Evolutionary conservation across 352 stramenopile genomes (phyloP), one percentile per base, ranked within the genome.

Genomic region (Pythium aquatile): DNA sequence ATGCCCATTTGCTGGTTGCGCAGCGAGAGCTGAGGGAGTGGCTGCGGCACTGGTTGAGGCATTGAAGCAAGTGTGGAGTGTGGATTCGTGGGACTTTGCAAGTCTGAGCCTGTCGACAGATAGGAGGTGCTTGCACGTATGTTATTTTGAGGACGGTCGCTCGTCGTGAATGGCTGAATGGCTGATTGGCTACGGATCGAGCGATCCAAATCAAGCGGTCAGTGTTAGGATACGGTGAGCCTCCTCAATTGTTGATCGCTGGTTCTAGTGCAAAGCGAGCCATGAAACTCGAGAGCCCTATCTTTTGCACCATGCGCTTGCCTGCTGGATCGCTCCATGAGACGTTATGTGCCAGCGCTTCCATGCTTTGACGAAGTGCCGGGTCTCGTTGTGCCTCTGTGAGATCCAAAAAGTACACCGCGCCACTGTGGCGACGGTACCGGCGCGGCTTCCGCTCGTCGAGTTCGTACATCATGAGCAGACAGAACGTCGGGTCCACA

Each of bases 221-320:
- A 29, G 32, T 30, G 26, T 30, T 32, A 20, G 29, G 30, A 11
- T 60, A 37, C 35, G 16, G 8, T 47, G n/a, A 14, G n/a, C 29
- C 2, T 20, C 6, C 17, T 67, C 60, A 82, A 51, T 73, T 83
- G 17, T 70, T 78, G 29, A 76, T 75, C 7, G 77, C 77, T 35
- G 66, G 65, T 35, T 80, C 72, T 4, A 75, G 44, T 3, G 65
- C 70, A 37, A 93, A 93, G 11, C 57, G 55, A 30, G 73, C 55
- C 73, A 91, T 78, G 61, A 77, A 93, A 52, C 74, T 82, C 0
- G 81, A 91, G 6, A 90, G 68, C 1, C 65, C 78, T 9, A 93
- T 63, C 67, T 93, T 91, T 47, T 93, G 84, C 24, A 91, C 59
- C 10, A 49, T 76, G 11, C 83, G 79, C 65, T 93, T 93, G 30